phyloP scores from a whole-genome alignment of 331 rosid species.

The Arachis monticola region DNA sequence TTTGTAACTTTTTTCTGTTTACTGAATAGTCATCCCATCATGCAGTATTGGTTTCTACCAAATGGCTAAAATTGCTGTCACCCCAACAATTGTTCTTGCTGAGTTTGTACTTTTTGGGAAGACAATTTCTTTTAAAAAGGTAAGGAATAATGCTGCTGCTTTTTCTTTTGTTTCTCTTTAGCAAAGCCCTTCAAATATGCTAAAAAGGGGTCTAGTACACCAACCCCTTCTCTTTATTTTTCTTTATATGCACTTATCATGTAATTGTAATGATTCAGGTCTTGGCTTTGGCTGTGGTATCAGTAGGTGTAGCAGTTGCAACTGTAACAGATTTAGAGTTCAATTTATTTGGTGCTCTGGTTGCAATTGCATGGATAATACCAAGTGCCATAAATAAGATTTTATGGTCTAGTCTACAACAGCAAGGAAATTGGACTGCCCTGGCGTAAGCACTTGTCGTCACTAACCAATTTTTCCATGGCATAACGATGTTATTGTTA shows the following conservation, averaged over 20 bases:
- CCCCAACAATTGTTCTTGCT: conserved; percentile 89
- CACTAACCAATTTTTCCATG: conserved; percentile 3
- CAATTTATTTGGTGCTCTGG: conserved; percentile 73
- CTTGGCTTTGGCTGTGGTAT: conserved; percentile 70
- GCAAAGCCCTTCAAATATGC: conserved; percentile 15
- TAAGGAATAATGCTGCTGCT: conserved; percentile 5
- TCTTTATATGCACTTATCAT: conserved; percentile 17
- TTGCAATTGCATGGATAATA: conserved; percentile 78
- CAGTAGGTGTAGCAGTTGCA: conserved; percentile 85
- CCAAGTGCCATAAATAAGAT: conserved; percentile 93
- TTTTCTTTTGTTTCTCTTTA: neutral
- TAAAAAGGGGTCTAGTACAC: neutral
- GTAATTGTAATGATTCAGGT: conserved; percentile 61
- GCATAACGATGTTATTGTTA: neutral
- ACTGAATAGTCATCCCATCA: conserved; percentile 44
- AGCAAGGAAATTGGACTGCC: conserved; percentile 89
- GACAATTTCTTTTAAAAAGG: conserved; percentile 71
- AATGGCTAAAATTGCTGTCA: conserved; percentile 98
- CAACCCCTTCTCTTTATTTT: conserved; percentile 10
- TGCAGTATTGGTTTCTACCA: conserved; percentile 96
- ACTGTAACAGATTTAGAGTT: conserved; percentile 92
- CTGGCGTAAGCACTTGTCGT: conserved; percentile 66
- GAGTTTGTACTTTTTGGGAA: conserved; percentile 78
- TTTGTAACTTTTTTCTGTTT: neutral
- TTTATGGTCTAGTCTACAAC: conserved; percentile 87